phyloP scores from a whole-genome alignment of 2,329 filamentous ascomycete genomes.

The Aschersonia sp. region DNA sequence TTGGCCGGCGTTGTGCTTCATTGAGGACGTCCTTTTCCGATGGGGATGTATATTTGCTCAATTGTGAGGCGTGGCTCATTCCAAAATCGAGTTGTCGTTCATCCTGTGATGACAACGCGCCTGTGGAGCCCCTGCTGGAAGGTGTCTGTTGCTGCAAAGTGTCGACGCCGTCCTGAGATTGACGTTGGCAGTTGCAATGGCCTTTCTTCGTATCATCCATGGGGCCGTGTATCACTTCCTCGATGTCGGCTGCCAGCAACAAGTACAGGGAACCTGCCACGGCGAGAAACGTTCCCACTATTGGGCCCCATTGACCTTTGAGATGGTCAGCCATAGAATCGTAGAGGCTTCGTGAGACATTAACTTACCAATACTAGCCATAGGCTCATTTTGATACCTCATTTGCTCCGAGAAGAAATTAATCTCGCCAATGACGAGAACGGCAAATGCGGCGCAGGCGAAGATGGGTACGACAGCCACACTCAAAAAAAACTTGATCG shows the following conservation, averaged over 20 bases:
- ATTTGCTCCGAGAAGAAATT: constrained; percentile 48
- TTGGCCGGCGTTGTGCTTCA: too few relatives aligned
- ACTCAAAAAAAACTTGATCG: constrained; percentile 36
- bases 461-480: constrained; percentile 46
- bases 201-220: not conserved
- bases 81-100: too few relatives aligned
- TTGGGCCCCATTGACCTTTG: constrained; percentile 43
- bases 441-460: constrained; percentile 39
- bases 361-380: constrained; percentile 38
- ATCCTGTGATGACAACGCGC: too few relatives aligned
- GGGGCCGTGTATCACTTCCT: constrained; percentile 4
- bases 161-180: not conserved
- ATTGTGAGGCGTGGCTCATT: too few relatives aligned
- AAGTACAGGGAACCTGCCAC: constrained; percentile 44
- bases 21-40: too few relatives aligned
- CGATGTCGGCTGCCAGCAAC: constrained; percentile 22
- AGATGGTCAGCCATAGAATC: not conserved
- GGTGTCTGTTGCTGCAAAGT: not conserved
- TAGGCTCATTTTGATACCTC: constrained; percentile 44
- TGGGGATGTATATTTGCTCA: too few relatives aligned
- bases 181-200: constrained; percentile 7
- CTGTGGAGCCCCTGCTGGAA: not conserved
- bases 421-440: constrained; percentile 45
- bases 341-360: not conserved
- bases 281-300: constrained; percentile 43